These are phyloP conservation scores for Lumnitzera racemosa DNA, from an alignment of 345 rosid genomes.

Conservation along the genomic window DNA sequence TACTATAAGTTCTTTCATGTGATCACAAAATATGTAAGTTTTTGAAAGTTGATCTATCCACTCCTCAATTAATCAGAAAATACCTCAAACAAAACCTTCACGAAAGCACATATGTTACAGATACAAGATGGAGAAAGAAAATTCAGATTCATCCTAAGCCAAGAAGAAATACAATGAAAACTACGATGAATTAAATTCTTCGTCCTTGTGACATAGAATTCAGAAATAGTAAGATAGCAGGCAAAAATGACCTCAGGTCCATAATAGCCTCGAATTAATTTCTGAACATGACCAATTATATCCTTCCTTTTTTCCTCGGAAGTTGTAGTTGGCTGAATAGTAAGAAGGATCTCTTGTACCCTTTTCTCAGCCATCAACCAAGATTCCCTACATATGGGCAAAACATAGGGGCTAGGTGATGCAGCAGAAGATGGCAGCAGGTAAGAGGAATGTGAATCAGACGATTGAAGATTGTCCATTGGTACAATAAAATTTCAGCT, in stretches of 20 bases:
- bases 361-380: slow-evolving; percentile 77
- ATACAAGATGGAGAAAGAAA: too few relatives aligned
- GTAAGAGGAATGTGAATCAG: slow-evolving; percentile 17
- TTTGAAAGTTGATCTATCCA: too few relatives aligned
- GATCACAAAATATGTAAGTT: too few relatives aligned
- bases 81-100: too few relatives aligned
- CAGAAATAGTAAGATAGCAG: not conserved
- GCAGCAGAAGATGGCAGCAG: slow-evolving; percentile 21
- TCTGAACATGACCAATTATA: slow-evolving; percentile 46
- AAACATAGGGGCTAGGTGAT: slow-evolving; percentile 22
- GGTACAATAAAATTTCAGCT: slow-evolving; percentile 18
- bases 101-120: too few relatives aligned
- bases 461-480: slow-evolving; percentile 56
- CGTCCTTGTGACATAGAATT: not conserved
- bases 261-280: slow-evolving; percentile 42
- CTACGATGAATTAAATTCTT: not conserved
- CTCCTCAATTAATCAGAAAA: too few relatives aligned
- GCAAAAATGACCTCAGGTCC: slow-evolving; percentile 56
- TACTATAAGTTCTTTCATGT: too few relatives aligned
- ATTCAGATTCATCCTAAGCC: too few relatives aligned
- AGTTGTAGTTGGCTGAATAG: slow-evolving; percentile 52
- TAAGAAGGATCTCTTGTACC: slow-evolving; percentile 57
- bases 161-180: too few relatives aligned
- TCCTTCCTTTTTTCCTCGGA: slow-evolving; percentile 63
- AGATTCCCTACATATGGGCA: slow-evolving; percentile 42